Base-by-base conservation (phyloP, 78 protist genomes). In the Tieghemostelium lacteum region DNA sequence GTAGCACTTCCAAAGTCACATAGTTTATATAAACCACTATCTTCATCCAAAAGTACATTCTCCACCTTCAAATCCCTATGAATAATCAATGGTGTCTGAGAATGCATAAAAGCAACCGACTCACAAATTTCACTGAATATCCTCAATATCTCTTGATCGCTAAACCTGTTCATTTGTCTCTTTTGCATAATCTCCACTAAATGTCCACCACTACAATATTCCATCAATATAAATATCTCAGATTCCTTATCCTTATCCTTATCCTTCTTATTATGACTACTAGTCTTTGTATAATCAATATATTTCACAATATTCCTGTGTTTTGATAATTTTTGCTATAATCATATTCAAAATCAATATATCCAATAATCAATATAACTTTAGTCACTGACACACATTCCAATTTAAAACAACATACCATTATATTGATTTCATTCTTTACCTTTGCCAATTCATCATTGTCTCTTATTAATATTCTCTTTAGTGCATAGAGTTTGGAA, bases 1-100 rank as follows among this genome's bases (percentile, higher is more conserved):
- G 77, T 94, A 3, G 96, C 88, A 29, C 80, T 62, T 5, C 96
- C 96, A 73, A 94, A 94, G 63, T 94, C 96, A 61, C 96, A 87
- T 14, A 94, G 29, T 58, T 94, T 94, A 22, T 54, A 94, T 6
- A 58, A 24, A 1, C 83, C 85, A 17, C 60, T 63, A 26, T 74
- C 78, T 24, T 88, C 83, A 45, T 86, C 86, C 57, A 67, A 50
- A 40, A 75, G 50, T 14, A 94, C 88, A 73, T 94, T 94, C 67
- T 94, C 96, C 3, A 89, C 93, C 63, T 94, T 94, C 28, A 94
- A 60, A 72, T 94, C 96, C 26, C 94, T 60, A 33, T 87, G 94
- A n/a, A 87, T 87, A 24, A 88, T 75, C 52, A 54, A 54, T 40
- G 91, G 91, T 26, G 14, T 7, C 24, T 57, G 71, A 17, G 78